Percentiles rank a stretch among this genome's conserved stretches.
Conservation (phyloP, 1,139 yeast species). For the Taiozyma onychis region DNA sequence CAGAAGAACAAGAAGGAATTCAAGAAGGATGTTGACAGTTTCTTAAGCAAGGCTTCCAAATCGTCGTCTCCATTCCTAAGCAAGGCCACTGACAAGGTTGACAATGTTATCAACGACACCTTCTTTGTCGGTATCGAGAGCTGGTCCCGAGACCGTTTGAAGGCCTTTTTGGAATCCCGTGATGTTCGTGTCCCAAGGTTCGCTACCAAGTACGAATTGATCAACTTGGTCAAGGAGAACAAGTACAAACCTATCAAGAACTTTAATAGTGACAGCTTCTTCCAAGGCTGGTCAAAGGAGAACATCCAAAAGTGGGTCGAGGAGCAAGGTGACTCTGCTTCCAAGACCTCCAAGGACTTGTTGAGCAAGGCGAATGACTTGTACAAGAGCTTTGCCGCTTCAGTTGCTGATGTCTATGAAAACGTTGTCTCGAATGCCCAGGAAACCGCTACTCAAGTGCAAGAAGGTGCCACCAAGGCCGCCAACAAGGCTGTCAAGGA, state of each 20-base stretch:
- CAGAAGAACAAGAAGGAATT: slow-evolving; percentile 29
- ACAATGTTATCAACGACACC: slow-evolving; percentile 38
- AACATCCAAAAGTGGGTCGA: slow-evolving; percentile 36
- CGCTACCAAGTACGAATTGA: slow-evolving; percentile 41
- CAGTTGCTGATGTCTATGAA: slow-evolving; percentile 9
- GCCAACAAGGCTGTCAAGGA: slow-evolving; percentile 22
- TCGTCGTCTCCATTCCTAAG: slow-evolving; percentile 28
- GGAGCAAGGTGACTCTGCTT: slow-evolving; percentile 30
- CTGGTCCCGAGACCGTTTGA: slow-evolving; percentile 46
- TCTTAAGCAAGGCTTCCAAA: slow-evolving; percentile 29
- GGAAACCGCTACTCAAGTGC: slow-evolving; percentile 18
- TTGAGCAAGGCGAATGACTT: slow-evolving; percentile 27
- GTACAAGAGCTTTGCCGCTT: slow-evolving; percentile 13
- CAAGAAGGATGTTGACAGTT: slow-evolving; percentile 35
- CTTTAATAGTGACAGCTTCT: slow-evolving; percentile 32
- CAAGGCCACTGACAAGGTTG: slow-evolving; percentile 27
- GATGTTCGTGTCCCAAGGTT: slow-evolving; percentile 41
- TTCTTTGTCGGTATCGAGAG: slow-evolving; percentile 40
- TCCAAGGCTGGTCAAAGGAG: slow-evolving; percentile 41
- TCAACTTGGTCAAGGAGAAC: slow-evolving; percentile 41
- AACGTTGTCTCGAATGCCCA: slow-evolving; percentile 2
- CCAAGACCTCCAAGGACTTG: slow-evolving; percentile 34
- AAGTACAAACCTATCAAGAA: slow-evolving; percentile 37
- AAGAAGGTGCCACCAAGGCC: slow-evolving; percentile 7
- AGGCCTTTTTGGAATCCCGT: slow-evolving; percentile 47